Evolutionary conservation across 2,329 filamentous ascomycete genomes (phyloP).

Genomic region (Colletotrichum eremochloae): DNA sequence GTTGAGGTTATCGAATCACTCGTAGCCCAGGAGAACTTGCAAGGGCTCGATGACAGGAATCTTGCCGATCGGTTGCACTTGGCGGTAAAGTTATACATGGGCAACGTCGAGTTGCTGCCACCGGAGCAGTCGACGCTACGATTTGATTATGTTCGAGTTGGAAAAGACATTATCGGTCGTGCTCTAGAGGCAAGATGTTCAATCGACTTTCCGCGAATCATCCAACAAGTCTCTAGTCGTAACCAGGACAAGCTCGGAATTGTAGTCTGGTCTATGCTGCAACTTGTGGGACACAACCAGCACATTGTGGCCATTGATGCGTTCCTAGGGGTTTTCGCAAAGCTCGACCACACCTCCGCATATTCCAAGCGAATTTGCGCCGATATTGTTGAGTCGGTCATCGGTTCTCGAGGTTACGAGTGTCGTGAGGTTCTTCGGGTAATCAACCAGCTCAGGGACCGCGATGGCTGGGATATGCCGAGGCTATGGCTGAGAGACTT

Average conservation of each 20-base stretch:
- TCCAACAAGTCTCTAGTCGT: conserved; percentile 13
- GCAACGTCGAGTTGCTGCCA: conserved; percentile 17
- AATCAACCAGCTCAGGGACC: conserved; percentile 17
- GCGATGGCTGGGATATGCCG: conserved; percentile 26
- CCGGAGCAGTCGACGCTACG: conserved; percentile 3
- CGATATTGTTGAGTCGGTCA: conserved; percentile 20
- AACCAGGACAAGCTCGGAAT: conserved; percentile 5
- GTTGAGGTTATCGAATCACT: conserved; percentile 27
- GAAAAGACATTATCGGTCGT: conserved; percentile 18
- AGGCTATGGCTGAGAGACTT: conserved; percentile 14
- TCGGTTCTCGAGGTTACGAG: conserved; percentile 25
- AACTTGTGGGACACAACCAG: conserved; percentile 18
- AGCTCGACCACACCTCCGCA: neutral
- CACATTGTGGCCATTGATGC: conserved; percentile 34
- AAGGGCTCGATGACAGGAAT: neutral
- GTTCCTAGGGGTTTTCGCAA: conserved; percentile 27
- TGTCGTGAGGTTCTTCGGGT: conserved; percentile 28
- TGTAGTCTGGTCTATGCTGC: conserved; percentile 26
- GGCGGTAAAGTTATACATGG: conserved; percentile 24
- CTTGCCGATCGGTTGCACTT: conserved; percentile 10
- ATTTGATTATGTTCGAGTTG: conserved; percentile 16
- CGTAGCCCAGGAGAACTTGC: neutral
- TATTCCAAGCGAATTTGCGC: conserved; percentile 24
- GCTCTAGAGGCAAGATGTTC: conserved; percentile 11
- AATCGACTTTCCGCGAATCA: neutral